Conservation (phyloP, 1,284 basidiomycete genomes). For the Puccinia horiana region DNA sequence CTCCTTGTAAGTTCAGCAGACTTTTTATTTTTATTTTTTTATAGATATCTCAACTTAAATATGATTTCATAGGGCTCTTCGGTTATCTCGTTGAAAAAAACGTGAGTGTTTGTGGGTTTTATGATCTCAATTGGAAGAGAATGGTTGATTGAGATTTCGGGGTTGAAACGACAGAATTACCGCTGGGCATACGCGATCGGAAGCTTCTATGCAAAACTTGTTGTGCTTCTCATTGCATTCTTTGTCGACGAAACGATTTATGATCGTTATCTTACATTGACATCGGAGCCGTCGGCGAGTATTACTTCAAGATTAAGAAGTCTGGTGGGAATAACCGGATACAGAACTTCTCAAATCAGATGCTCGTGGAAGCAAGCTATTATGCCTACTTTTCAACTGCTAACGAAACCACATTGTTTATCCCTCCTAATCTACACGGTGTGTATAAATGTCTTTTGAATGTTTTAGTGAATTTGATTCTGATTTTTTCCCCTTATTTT, state of each 20-base stretch:
- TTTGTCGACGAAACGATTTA: constrained; percentile 71
- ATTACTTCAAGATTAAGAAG: constrained; percentile 63
- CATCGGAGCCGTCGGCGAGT: constrained; percentile 60
- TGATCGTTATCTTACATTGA: constrained; percentile 67
- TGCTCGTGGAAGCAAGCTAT: constrained; percentile 64
- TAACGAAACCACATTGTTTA: constrained; percentile 70
- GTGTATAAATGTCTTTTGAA: background rate
- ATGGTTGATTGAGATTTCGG: no score
- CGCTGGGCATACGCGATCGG: constrained; percentile 73
- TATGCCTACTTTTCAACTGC: constrained; percentile 63
- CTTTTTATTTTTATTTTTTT: background rate
- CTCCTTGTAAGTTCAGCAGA: constrained; percentile 26
- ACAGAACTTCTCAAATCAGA: constrained; percentile 67
- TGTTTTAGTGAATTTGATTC: background rate
- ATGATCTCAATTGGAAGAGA: constrained; percentile 58
- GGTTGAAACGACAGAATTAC: constrained; percentile 61
- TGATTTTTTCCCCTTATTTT: no score
- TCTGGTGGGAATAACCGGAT: constrained; percentile 69
- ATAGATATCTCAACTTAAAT: background rate
- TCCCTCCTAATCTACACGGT: constrained; percentile 67
- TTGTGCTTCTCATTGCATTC: constrained; percentile 66
- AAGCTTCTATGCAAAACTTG: constrained; percentile 65
- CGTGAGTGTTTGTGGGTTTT: constrained; percentile 5
- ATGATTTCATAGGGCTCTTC: constrained; percentile 38
- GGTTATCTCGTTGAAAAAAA: constrained; percentile 42